Percentiles rank a stretch among this genome's conserved stretches.
Evolutionary conservation across 257 asterid species (phyloP).

Genomic region (Vinca minor): DNA sequence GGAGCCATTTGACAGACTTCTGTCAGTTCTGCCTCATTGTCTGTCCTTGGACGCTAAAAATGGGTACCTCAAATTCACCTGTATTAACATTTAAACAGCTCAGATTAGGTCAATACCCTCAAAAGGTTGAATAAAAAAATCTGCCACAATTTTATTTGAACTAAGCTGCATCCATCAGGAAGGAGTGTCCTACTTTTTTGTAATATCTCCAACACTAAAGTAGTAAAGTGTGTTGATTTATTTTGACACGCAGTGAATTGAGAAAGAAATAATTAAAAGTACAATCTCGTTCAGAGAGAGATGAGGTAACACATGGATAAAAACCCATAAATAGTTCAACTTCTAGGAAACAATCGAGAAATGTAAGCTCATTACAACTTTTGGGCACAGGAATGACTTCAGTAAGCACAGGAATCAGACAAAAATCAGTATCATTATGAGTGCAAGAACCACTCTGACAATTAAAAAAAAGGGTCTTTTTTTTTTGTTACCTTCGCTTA

Average conservation of each 20-base stretch:
- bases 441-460: neutral
- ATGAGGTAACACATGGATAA: too few species aligned
- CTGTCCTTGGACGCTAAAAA: neutral
- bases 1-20: slow-evolving; percentile 2
- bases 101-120: neutral
- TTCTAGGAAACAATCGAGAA: too few species aligned
- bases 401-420: neutral
- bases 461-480: too few species aligned
- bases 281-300: neutral
- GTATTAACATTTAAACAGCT: neutral
- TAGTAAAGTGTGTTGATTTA: neutral
- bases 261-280: neutral
- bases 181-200: neutral
- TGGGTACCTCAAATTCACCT: neutral
- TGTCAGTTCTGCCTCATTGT: neutral
- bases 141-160: neutral
- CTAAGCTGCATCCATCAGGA: neutral
- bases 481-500: neutral
- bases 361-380: too few species aligned
- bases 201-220: neutral
- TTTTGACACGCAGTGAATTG: neutral
- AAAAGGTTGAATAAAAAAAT: neutral
- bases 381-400: too few species aligned
- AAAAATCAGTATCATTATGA: neutral
- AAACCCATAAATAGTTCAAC: neutral